These are phyloP conservation scores for Sarcocystis neurona DNA, from an alignment of 169 alveolate genomes.

Conservation along the genomic window DNA sequence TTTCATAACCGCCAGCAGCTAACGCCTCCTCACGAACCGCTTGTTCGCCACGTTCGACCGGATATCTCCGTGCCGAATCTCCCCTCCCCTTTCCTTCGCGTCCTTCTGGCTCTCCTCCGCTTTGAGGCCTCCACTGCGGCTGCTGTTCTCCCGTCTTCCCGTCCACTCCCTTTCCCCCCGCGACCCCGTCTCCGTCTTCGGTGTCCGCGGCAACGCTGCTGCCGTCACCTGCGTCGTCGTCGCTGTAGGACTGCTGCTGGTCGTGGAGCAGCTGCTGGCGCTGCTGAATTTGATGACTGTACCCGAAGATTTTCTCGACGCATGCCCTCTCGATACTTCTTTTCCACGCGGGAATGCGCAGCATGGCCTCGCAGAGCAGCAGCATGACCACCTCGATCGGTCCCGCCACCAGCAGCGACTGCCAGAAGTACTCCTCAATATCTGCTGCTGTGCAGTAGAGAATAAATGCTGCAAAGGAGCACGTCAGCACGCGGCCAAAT, in stretches of 20 bases:
- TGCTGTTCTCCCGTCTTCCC: neutral
- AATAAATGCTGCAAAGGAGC: neutral
- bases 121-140: neutral
- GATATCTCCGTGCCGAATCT: too few species aligned
- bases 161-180: neutral
- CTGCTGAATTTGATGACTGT: neutral
- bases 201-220: neutral
- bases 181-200: neutral
- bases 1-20: too few species aligned
- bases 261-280: neutral
- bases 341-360: neutral
- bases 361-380: neutral
- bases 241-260: neutral
- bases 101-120: neutral
- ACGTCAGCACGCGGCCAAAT: neutral
- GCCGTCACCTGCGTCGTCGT: neutral
- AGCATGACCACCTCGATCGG: slow-evolving; percentile 19
- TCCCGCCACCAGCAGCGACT: neutral
- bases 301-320: neutral
- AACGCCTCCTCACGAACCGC: too few species aligned
- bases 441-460: slow-evolving; percentile 13
- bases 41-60: too few species aligned
- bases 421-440: neutral
- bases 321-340: neutral
- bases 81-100: neutral